Conservation (phyloP, 345 rosid genomes). For the thale cress (Arabidopsis thaliana) region TAIR10.1 NC_003070.9:22647001-22647500, state of each 20-base stretch:
- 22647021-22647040: constrained; percentile 44
- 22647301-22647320: constrained; percentile 62
- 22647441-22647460: constrained; percentile 59
- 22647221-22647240: neutral
- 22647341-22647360: constrained; percentile 69
- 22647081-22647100: constrained; percentile 47
- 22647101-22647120: constrained; percentile 42
- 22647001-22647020: constrained; percentile 41
- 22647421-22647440: constrained; percentile 54
- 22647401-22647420: constrained; percentile 59
- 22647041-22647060: constrained; percentile 43
- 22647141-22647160: constrained; percentile 32
- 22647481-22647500: neutral
- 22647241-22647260: neutral
- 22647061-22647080: constrained; percentile 44
- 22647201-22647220: neutral
- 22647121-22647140: constrained; percentile 41
- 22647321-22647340: constrained; percentile 56
- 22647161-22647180: constrained; percentile 26
- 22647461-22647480: constrained; percentile 53
- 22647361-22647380: constrained; percentile 76
- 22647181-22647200: neutral
- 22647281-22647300: constrained; percentile 68
- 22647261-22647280: constrained; percentile 54
- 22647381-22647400: constrained; percentile 49